Evolutionary conservation across 306 rosid genomes (phyloP), one percentile per base, ranked within the genome.

Genomic region (Cyclanthera cordifolia): DNA sequence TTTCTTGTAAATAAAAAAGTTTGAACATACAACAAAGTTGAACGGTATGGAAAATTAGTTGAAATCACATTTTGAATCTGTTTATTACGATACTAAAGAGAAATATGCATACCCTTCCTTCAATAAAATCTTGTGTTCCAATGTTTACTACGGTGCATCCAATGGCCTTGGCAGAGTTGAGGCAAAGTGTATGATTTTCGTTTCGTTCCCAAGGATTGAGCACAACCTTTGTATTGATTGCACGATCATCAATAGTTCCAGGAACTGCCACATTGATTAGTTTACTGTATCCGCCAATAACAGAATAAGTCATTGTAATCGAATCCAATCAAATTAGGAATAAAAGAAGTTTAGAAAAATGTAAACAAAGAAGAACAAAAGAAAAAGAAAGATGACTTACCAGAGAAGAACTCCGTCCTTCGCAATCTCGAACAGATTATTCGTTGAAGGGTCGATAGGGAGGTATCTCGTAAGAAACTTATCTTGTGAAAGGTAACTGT

Each of bases 171-270:
- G 99, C 96, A 76, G 99, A 93, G 81, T 93, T 93, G 80, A 93
- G 95, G 68, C 99, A 93, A 27, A 93, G 91, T 17, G 99, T 93
- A 77, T 93, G 99, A 52, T 93, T 93, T 79, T 90, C 96, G 74
- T 90, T 93, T 73, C 99, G 90, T 81, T 93, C 99, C 99, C 99
- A 93, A 11, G 99, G 99, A 68, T 93, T 93, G 59, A 93, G 96
- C 47, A 83, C 74, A 78, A 87, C 77, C 80, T 93, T 93, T 0
- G 90, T 93, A 65, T 93, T 93, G 75, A 93, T 85, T 3, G 99
- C 94, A 1, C 99, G 88, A 54, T 93, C 99, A 73, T 93, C 99
- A 11, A 93, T 90, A 67, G 96, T 93, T 47, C 94, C 93, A 0
- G 96, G 94, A 73, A 93, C 96, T 27, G 99, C 96, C 80, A 93